Evolutionary conservation across 331 rosid genomes (phyloP), one percentile per base, ranked within the genome.

Genomic region (Rosa hybrid): DNA sequence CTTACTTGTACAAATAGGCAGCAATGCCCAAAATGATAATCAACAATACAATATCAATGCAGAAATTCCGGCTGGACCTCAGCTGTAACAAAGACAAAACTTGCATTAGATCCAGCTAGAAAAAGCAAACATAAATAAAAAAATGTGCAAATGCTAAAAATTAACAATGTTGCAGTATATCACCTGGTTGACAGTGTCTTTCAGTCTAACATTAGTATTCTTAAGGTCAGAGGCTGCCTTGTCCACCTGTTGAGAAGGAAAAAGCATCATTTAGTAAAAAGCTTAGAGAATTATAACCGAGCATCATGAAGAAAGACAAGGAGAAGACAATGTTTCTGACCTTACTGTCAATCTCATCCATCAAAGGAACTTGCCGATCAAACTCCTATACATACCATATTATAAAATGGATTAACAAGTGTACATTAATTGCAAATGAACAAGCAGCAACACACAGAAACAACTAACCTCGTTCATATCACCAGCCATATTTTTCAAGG

Each of bases 321-420:
- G 41, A 44, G 49, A 74, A 20, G 8, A 76, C 53, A 56, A 50
- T 27, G 54, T 80, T 75, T 73, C 83, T 90, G 80, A 96, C 99
- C 97, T 96, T 96, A 41, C 90, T 82, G 81, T 96, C 99, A 70
- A 96, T 96, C 93, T 93, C 99, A 82, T 96, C 99, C 99, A 96
- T 91, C 89, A 96, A 84, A 23, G 99, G 99, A 83, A 96, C 99
- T 91, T 96, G 99, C 86, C 94, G 91, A 78, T 96, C 99, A 50
- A 96, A 0, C 87, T 96, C 99, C 98, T 96, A 90, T 27, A 84
- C 72, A 71, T 8, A 71, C 69, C 83, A 83, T 49, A 82, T 48
- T 71, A 76, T 72, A 76, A 51, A 74, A 74, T 59, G 9, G 83
- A 71, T 69, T 65, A 42, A 46, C 25, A 46, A 11, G 27, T 14